These are phyloP conservation scores for Brassica balearica DNA, from an alignment of 441 rosid species.

Conservation along the genomic window DNA sequence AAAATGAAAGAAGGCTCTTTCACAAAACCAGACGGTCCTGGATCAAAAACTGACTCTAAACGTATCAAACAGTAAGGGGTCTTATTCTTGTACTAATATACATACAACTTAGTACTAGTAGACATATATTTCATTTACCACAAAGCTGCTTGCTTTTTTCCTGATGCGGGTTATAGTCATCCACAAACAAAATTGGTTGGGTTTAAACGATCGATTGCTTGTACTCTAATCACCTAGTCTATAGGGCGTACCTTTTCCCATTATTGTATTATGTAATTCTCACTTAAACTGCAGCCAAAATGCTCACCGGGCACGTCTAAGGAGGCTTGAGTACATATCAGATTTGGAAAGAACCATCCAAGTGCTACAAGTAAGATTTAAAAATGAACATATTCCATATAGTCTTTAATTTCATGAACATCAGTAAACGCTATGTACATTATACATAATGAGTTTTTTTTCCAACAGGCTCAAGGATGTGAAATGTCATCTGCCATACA, in stretches of 20 bases:
- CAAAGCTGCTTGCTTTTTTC: background rate
- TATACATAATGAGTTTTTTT: background rate
- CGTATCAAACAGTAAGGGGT: constrained; percentile 56
- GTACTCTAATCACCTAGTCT: background rate
- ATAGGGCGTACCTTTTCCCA: background rate
- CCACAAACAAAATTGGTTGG: background rate
- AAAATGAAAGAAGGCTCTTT: constrained; percentile 37
- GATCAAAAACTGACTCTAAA: constrained; percentile 49
- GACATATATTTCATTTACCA: background rate
- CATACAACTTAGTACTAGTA: background rate
- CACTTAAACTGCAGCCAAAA: constrained; percentile 48
- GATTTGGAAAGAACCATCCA: constrained; percentile 59
- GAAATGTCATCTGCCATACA: constrained; percentile 53
- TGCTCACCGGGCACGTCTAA: constrained; percentile 59
- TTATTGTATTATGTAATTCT: background rate
- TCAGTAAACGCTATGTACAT: background rate
- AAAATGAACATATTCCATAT: background rate
- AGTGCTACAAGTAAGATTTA: constrained; percentile 51
- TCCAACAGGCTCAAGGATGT: constrained; percentile 55
- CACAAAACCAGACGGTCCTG: constrained; percentile 36
- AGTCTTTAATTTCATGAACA: background rate
- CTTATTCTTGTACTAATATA: background rate
- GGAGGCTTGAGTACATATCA: constrained; percentile 59
- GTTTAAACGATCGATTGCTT: background rate
- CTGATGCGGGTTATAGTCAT: background rate